Percentiles rank a stretch among this genome's conserved stretches.
Conservation (phyloP, 2,329 filamentous ascomycete species). For the Byssoonygena ceratinophila region DNA sequence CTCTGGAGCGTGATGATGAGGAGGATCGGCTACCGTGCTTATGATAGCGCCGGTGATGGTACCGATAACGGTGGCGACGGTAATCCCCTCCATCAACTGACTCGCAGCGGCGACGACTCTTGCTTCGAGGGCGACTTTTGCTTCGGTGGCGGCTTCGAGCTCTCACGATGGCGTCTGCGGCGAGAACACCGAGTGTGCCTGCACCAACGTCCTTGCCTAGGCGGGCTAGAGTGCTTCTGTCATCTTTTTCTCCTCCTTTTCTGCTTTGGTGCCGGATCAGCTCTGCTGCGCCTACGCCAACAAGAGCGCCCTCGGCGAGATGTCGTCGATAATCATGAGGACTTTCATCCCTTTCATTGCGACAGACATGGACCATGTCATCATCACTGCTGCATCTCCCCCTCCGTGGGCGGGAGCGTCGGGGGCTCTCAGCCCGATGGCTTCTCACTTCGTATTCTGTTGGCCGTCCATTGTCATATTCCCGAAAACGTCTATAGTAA, state of each 20-base stretch:
- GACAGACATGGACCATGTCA: conserved; percentile 50
- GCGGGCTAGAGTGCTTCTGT: conserved; percentile 42
- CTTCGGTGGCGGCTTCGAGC: conserved; percentile 42
- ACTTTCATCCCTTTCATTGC: conserved; percentile 37
- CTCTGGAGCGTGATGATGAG: conserved; percentile 40
- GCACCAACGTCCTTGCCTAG: conserved; percentile 46
- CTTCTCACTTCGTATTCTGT: conserved; percentile 34
- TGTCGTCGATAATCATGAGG: conserved; percentile 43
- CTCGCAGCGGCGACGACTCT: conserved; percentile 35
- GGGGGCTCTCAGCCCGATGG: conserved; percentile 42
- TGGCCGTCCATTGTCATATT: conserved; percentile 42
- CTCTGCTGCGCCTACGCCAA: conserved; percentile 51
- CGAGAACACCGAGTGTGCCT: conserved; percentile 51
- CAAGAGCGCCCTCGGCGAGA: conserved; percentile 52
- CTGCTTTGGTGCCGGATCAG: conserved; percentile 49
- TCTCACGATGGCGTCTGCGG: conserved; percentile 47
- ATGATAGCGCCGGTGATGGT: conserved; percentile 16
- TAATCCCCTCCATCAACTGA: conserved; percentile 33
- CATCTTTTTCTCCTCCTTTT: conserved; percentile 37
- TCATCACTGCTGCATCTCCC: conserved; percentile 49
- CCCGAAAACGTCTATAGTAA: conserved; percentile 47
- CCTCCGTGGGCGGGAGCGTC: conserved; percentile 35
- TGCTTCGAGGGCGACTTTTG: conserved; percentile 17
- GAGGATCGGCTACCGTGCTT: conserved; percentile 24
- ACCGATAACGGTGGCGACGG: conserved; percentile 27